Evolutionary conservation across 2,329 filamentous ascomycete species (phyloP), one percentile per base, ranked within the genome.

Genomic region (Neoarthrinium moseri): DNA sequence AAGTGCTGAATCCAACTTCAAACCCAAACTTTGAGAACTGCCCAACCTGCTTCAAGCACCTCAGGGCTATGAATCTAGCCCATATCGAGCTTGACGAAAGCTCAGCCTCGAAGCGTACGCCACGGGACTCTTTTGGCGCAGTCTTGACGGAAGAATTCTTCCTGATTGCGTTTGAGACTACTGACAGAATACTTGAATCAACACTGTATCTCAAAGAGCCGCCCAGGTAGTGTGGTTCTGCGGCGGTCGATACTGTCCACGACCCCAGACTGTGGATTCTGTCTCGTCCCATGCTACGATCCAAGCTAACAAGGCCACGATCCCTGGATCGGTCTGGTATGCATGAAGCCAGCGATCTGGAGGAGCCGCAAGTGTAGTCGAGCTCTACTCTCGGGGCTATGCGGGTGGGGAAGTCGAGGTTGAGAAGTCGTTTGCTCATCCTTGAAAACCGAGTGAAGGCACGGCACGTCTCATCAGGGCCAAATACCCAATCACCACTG

Each of bases 11-110:
- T 13, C 68, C 70, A 11, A 76, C 50, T 46, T 77, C 73, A 26
- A 77, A 56, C 10, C 73, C 73, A 13, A 72, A 50, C 33, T 64
- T 69, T 37, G 71, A 66, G 54, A 69, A 69, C 7, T 62, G 57
- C 27, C 72, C 70, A 35, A 69, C 53, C 29, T 62, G 63, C 54
- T 61, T 71, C 41, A 77, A 62, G 36, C 68, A 70, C 4, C 73
- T 70, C 30, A 76, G 51, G 21, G 73, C 69, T 4, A 75, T 52
- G 50, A 69, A 68, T 23, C 63, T 64, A 23, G 67, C 61, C 15
- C 60, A 59, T 26, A 64, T 55, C 1, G 59, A 62, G 46, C 60
- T 66, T 26, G 63, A 64, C 18, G 66, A 70, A 1, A 75, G 53
- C 44, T 75, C 73, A 7, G 69, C 58, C 46, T 76, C 73, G 13